These are phyloP conservation scores for Talaromyces atroroseus DNA, from an alignment of 2,329 filamentous ascomycete species.

Conservation along the genomic window DNA sequence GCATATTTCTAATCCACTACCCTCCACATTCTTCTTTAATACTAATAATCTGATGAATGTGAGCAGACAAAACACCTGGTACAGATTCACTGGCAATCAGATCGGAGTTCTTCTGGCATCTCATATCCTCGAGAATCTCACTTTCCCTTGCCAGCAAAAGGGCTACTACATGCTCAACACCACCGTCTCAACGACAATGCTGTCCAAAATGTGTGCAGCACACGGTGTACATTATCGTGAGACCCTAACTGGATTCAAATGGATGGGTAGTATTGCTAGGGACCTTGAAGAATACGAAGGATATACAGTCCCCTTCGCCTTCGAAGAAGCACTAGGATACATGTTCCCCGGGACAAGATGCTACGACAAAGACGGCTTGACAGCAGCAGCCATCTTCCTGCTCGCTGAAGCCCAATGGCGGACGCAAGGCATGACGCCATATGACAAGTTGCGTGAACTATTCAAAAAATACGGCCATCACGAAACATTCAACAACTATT, in stretches of 20 bases:
- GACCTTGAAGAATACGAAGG: constrained; percentile 43
- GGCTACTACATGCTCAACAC: constrained; percentile 56
- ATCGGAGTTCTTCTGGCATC: constrained; percentile 57
- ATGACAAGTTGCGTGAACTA: constrained; percentile 51
- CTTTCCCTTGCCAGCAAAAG: constrained; percentile 27
- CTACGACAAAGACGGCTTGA: constrained; percentile 61
- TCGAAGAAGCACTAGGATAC: constrained; percentile 62
- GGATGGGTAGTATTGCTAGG: constrained; percentile 58
- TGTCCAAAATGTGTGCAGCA: constrained; percentile 50
- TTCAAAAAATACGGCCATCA: constrained; percentile 57
- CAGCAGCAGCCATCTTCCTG: constrained; percentile 56
- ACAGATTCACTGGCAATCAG: constrained; percentile 61
- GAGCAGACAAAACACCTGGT: constrained; percentile 41
- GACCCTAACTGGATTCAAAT: constrained; percentile 63
- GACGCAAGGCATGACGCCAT: constrained; percentile 51
- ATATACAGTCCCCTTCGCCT: constrained; percentile 53
- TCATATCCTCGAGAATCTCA: constrained; percentile 47
- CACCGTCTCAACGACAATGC: constrained; percentile 60
- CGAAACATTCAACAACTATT: constrained; percentile 60
- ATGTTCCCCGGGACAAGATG: constrained; percentile 57
- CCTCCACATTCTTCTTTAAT: not conserved
- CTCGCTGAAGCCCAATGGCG: constrained; percentile 49
- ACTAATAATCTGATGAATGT: not conserved
- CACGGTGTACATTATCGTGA: constrained; percentile 56
- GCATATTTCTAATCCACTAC: constrained; percentile 16